These are phyloP conservation scores for Leersia perrieri DNA, from an alignment of 176 grass and related monocot species.

Conservation along the genomic window DNA sequence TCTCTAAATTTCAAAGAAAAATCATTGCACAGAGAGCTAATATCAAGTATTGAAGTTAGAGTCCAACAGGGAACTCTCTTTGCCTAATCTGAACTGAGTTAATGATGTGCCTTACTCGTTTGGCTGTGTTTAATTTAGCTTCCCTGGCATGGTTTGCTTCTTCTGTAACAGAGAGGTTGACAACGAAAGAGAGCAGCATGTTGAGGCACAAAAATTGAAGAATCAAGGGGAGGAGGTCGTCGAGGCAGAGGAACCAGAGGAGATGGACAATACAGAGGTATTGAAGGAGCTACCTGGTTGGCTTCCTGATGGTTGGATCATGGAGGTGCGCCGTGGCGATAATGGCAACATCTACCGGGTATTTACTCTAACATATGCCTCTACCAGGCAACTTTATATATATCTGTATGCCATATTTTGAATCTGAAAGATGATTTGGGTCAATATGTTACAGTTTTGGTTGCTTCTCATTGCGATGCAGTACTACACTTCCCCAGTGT, in stretches of 20 bases:
- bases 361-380: constrained; percentile 1
- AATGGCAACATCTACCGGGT: constrained; percentile 38
- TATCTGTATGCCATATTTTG: background rate
- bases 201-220: background rate
- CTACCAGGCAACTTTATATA: no score
- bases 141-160: background rate
- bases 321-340: constrained; percentile 36
- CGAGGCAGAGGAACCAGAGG: background rate
- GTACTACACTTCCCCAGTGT: constrained; percentile 54
- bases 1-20: background rate
- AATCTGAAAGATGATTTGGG: background rate
- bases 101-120: background rate
- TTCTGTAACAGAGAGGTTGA: constrained; percentile 21
- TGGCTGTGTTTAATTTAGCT: background rate
- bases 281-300: constrained; percentile 37
- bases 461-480: constrained; percentile 19
- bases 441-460: background rate
- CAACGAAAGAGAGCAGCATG: background rate
- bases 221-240: background rate
- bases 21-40: background rate
- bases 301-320: constrained; percentile 72
- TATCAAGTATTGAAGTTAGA: background rate
- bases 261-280: background rate
- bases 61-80: no score
- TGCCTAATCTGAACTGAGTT: background rate